Evolutionary conservation across 2,329 filamentous ascomycete genomes (phyloP).

Genomic region (Talaromyces sp.): DNA sequence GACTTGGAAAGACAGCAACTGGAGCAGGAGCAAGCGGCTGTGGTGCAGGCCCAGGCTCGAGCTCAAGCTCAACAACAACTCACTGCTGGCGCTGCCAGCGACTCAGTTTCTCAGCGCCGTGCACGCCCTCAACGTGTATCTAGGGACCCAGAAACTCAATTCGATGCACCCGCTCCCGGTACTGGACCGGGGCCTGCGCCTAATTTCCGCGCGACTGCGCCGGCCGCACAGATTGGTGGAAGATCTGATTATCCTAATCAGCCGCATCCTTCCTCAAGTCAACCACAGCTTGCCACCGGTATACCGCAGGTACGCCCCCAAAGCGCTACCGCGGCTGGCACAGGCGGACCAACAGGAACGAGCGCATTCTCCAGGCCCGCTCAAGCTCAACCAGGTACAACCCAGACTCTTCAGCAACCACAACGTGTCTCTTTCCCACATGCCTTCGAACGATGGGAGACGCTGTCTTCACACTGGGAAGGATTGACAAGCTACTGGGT

Average conservation of each 20-base stretch:
- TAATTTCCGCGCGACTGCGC: slow-evolving; percentile 15
- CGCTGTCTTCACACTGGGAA: slow-evolving; percentile 95
- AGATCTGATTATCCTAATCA: slow-evolving; percentile 14
- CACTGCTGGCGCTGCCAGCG: slow-evolving; percentile 43
- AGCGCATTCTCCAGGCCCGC: slow-evolving; percentile 26
- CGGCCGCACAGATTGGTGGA: slow-evolving; percentile 13
- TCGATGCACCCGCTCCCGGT: not conserved
- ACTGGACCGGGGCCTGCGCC: slow-evolving; percentile 14
- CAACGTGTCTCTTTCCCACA: slow-evolving; percentile 80
- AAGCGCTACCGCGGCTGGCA: slow-evolving; percentile 18
- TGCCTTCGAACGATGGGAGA: slow-evolving; percentile 97
- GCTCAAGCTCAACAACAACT: slow-evolving; percentile 42
- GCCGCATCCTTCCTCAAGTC: slow-evolving; percentile 19
- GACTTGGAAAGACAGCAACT: slow-evolving; percentile 53
- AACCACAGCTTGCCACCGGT: slow-evolving; percentile 29
- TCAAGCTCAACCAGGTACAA: slow-evolving; percentile 30
- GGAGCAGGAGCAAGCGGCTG: slow-evolving; percentile 40
- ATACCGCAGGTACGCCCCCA: slow-evolving; percentile 27
- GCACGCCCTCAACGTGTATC: slow-evolving; percentile 14
- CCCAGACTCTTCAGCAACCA: slow-evolving; percentile 38
- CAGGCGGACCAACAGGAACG: slow-evolving; percentile 21
- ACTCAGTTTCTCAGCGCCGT: slow-evolving; percentile 34
- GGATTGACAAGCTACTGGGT: slow-evolving; percentile 98
- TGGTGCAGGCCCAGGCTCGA: slow-evolving; percentile 7
- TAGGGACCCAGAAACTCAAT: slow-evolving; percentile 17